These are phyloP conservation scores for Leccinellum rugosiceps DNA, from an alignment of 768 basidiomycete genomes.

Conservation along the genomic window DNA sequence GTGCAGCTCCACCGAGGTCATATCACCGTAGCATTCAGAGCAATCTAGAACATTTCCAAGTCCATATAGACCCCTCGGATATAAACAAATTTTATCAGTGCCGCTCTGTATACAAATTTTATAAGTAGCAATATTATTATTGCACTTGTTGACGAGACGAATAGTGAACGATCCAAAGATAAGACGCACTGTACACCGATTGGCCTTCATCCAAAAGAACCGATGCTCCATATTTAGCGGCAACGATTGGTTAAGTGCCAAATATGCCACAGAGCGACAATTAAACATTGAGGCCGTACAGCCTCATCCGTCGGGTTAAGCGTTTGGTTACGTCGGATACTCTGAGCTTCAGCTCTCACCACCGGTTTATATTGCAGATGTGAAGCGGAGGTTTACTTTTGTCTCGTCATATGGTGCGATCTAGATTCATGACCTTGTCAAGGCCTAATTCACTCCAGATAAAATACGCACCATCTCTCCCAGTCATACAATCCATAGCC, in stretches of 20 bases:
- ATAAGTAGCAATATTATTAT: no score
- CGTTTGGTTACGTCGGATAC: not conserved
- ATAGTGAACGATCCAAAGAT: not conserved
- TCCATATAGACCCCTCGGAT: not conserved
- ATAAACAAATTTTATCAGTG: not conserved
- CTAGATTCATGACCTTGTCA: not conserved
- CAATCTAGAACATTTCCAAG: not conserved
- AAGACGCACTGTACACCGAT: not conserved
- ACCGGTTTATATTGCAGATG: not conserved
- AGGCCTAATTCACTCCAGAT: not conserved
- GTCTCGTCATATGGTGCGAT: not conserved
- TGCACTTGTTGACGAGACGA: not conserved
- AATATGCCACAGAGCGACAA: not conserved
- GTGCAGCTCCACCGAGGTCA: not conserved
- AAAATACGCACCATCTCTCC: not conserved
- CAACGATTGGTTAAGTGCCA: not conserved
- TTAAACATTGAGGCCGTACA: not conserved
- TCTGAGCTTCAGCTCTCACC: not conserved
- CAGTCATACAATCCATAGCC: not conserved
- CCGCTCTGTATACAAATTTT: not conserved
- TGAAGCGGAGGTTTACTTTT: not conserved
- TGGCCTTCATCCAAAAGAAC: not conserved
- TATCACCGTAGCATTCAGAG: not conserved
- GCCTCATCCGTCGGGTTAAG: not conserved
- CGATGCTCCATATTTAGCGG: not conserved